Conservation (phyloP, 108 stramenopile species). For the Phaeodactylum tricornutum region DNA sequence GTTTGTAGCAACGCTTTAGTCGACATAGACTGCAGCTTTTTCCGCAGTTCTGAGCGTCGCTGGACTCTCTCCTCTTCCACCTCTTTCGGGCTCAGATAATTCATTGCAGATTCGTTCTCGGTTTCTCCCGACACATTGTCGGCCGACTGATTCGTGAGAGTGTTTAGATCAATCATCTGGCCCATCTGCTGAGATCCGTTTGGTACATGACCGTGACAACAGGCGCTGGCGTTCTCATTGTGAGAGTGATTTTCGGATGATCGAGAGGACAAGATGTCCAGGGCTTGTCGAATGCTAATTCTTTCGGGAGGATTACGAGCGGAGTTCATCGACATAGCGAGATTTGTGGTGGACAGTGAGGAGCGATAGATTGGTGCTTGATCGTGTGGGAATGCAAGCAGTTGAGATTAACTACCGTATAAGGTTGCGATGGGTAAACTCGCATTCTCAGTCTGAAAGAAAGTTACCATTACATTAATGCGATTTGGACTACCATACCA, state of each 20-base stretch:
- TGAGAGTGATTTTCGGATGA: constrained; percentile 1
- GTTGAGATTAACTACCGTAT: too few species aligned
- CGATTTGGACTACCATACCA: too few species aligned
- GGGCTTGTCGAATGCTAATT: constrained; percentile 55
- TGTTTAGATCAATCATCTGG: constrained; percentile 54
- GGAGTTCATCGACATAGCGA: too few species aligned
- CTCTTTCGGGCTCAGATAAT: too few species aligned
- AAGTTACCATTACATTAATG: too few species aligned
- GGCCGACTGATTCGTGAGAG: constrained; percentile 7
- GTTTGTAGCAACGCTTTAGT: constrained; percentile 31
- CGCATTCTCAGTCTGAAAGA: too few species aligned
- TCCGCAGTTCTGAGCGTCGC: constrained; percentile 21
- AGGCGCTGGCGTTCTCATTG: constrained; percentile 3
- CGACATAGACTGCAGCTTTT: constrained; percentile 31
- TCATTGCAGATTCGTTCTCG: too few species aligned
- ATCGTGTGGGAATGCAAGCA: too few species aligned
- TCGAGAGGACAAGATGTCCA: constrained; percentile 59
- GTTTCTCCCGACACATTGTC: constrained; percentile 3
- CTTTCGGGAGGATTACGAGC: too few species aligned
- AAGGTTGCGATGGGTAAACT: too few species aligned
- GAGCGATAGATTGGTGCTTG: too few species aligned
- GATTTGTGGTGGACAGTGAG: too few species aligned
- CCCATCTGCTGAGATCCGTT: constrained; percentile 50
- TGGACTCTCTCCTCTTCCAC: constrained; percentile 28
- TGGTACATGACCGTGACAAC: constrained; percentile 8